phyloP scores from a whole-genome alignment of 441 rosid genomes.

The Corymbia citriodora region DNA sequence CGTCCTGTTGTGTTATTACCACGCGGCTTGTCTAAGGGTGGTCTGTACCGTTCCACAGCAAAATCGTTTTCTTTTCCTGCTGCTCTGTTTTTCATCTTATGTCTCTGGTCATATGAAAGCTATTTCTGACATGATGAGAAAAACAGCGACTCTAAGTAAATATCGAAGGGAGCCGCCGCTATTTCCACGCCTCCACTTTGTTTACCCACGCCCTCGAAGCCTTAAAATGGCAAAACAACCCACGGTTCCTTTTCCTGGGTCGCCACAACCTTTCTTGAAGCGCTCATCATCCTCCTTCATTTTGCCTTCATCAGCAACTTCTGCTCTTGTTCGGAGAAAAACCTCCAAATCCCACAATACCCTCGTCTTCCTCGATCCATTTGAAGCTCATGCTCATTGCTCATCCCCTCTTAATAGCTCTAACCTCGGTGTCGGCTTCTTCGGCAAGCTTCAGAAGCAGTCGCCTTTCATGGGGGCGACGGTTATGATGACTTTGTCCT shows the following conservation, averaged over 20 bases:
- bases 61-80: background rate
- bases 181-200: background rate
- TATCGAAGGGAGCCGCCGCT: background rate
- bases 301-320: background rate
- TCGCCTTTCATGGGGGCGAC: constrained; percentile 33
- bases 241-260: background rate
- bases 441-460: constrained; percentile 37
- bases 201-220: background rate
- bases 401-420: background rate
- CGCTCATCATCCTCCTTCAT: no score
- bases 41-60: background rate
- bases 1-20: background rate
- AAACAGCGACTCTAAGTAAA: background rate
- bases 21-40: background rate
- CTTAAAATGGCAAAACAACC: background rate
- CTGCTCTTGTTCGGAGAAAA: background rate
- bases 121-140: background rate
- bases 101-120: background rate
- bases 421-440: background rate
- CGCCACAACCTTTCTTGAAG: fast-evolving
- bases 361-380: background rate
- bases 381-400: background rate
- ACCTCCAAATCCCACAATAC: background rate
- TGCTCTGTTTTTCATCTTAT: background rate
- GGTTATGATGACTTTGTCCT: background rate